Evolutionary conservation across 441 rosid genomes (phyloP).

Genomic region (Breynia disticha): DNA sequence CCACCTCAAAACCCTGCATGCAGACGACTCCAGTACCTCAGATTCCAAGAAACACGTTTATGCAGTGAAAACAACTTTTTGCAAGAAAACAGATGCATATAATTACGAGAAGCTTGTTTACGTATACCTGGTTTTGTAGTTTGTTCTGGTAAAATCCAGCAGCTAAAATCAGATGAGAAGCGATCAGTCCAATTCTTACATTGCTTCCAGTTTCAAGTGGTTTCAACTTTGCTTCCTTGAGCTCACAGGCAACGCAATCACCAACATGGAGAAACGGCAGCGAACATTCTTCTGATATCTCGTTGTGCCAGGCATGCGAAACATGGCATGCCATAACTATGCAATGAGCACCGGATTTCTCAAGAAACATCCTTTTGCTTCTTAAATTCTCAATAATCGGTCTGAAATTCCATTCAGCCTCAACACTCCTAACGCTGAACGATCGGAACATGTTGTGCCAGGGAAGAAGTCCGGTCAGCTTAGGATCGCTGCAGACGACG

Average conservation of each 20-base stretch:
- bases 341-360: constrained; percentile 45
- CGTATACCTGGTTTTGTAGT: constrained; percentile 38
- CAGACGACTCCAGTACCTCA: too few species aligned
- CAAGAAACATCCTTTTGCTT: constrained; percentile 38
- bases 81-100: too few species aligned
- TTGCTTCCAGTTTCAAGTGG: constrained; percentile 40
- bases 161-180: constrained; percentile 17
- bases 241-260: constrained; percentile 48
- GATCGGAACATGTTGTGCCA: constrained; percentile 9
- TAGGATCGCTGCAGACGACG: constrained; percentile 39
- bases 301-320: constrained; percentile 33
- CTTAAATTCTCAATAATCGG: constrained; percentile 24
- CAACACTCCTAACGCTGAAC: constrained; percentile 1
- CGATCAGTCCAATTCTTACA: constrained; percentile 38
- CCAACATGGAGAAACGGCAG: constrained; percentile 40
- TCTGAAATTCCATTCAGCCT: constrained; percentile 7
- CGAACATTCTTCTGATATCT: constrained; percentile 33
- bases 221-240: constrained; percentile 44
- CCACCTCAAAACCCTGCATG: constrained; percentile 50
- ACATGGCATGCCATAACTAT: constrained; percentile 48
- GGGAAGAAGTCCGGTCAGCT: constrained; percentile 12
- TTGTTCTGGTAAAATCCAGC: constrained; percentile 35
- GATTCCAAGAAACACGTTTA: too few species aligned
- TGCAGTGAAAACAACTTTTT: too few species aligned
- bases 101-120: background rate